phyloP scores from a whole-genome alignment of 2,329 filamentous ascomycete genomes.

The Paracorniculantispora psalliotae region DNA sequence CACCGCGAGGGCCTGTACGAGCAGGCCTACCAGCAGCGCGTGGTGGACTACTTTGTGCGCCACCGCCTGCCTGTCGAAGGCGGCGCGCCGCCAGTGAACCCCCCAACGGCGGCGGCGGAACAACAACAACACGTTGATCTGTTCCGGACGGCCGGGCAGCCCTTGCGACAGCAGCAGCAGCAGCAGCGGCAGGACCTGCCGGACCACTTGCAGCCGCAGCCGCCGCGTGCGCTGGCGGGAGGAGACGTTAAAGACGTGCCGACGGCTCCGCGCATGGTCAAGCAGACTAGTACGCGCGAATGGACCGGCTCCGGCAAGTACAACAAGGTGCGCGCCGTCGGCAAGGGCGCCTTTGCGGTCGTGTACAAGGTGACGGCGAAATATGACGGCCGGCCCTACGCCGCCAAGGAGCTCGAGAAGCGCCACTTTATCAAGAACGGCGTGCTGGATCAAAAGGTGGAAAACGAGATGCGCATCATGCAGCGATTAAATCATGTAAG shows the following conservation, averaged over 20 bases:
- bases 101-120: neutral
- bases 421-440: conserved; percentile 90
- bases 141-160: conserved; percentile 18
- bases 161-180: neutral
- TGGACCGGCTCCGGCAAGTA: conserved; percentile 85
- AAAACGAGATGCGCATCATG: conserved; percentile 98
- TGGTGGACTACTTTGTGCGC: conserved; percentile 58
- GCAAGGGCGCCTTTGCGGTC: conserved; percentile 90
- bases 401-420: conserved; percentile 94
- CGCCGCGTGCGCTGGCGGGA: too few species aligned
- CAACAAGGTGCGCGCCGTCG: conserved; percentile 75
- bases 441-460: conserved; percentile 80
- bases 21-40: conserved; percentile 61
- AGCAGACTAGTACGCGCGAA: conserved; percentile 44
- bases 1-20: conserved; percentile 63
- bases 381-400: conserved; percentile 75
- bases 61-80: conserved; percentile 23
- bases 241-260: conserved; percentile 18
- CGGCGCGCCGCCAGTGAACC: conserved; percentile 4
- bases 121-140: conserved; percentile 27
- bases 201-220: neutral
- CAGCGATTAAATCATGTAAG: conserved; percentile 74
- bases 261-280: conserved; percentile 12
- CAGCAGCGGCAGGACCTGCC: neutral
- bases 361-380: conserved; percentile 89